These are phyloP conservation scores for Sequoia sempervirens DNA, from an alignment of 75 land plant genomes.

Conservation along the genomic window DNA sequence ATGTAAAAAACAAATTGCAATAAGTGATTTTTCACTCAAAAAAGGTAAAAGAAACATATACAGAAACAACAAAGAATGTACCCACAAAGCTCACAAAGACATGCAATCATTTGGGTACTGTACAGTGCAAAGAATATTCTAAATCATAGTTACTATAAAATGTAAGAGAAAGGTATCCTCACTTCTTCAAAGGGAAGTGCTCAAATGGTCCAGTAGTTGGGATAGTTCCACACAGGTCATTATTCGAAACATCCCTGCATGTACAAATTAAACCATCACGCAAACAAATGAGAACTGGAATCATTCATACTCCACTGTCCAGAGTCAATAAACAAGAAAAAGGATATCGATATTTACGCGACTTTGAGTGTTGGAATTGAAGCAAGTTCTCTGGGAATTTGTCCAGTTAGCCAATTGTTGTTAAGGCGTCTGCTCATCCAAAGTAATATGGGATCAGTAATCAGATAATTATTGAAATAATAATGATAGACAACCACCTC, in stretches of 20 bases:
- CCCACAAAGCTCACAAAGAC: not conserved
- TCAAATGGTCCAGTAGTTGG: conserved; percentile 90
- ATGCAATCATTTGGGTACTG: not conserved
- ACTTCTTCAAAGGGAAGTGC: conserved; percentile 80
- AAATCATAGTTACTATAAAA: not conserved
- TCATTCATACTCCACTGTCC: not conserved
- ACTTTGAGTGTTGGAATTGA: conserved; percentile 71
- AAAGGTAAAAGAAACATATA: not conserved
- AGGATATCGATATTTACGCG: conserved; percentile 53
- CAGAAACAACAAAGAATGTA: not conserved
- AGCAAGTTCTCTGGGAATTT: conserved; percentile 73
- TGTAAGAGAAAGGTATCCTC: conserved; percentile 9
- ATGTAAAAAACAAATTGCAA: not conserved
- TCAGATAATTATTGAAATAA: not conserved
- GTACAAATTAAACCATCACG: not conserved
- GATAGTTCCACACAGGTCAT: conserved; percentile 90
- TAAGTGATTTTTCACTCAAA: not conserved
- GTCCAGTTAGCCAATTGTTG: conserved; percentile 72
- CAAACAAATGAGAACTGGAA: not conserved
- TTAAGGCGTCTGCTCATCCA: conserved; percentile 70
- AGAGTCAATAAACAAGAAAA: not conserved
- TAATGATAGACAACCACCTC: not conserved
- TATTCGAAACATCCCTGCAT: conserved; percentile 86
- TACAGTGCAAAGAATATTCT: not conserved
- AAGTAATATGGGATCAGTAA: not conserved